phyloP scores from a whole-genome alignment of 768 basidiomycete genomes.

The Hygrocybe coccinea region DNA sequence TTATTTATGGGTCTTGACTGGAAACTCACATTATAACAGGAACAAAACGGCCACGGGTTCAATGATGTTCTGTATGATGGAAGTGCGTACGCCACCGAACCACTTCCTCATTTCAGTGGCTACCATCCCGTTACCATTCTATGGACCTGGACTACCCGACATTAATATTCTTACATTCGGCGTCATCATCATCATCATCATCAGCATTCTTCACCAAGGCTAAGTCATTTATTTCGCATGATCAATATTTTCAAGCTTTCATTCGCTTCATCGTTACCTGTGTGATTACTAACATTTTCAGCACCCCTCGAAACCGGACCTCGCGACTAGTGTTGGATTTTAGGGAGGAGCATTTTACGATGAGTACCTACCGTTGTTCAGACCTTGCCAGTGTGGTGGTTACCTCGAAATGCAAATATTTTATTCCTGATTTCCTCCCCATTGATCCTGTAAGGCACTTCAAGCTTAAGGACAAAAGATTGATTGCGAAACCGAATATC shows the following conservation, averaged over 20 bases:
- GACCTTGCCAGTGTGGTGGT: too few relatives aligned
- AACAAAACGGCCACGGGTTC: conserved; percentile 27
- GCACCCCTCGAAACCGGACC: not conserved
- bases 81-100: not conserved
- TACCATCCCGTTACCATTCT: not conserved
- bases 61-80: not conserved
- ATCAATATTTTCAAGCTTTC: not conserved
- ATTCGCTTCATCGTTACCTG: not conserved
- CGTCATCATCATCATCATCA: conserved; percentile 2
- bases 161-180: not conserved
- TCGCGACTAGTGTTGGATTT: not conserved
- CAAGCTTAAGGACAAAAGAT: too few relatives aligned
- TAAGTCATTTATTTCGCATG: conserved; percentile 12
- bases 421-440: too few relatives aligned
- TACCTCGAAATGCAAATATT: too few relatives aligned
- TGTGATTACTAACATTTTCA: conserved; percentile 5
- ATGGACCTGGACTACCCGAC: not conserved
- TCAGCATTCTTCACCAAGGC: conserved; percentile 7
- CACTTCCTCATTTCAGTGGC: not conserved
- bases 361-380: too few relatives aligned
- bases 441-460: too few relatives aligned
- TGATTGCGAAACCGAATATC: conserved; percentile 6
- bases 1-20: not conserved
- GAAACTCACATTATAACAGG: conserved; percentile 24
- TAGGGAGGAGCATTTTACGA: not conserved